Percentiles rank a stretch among this genome's conserved stretches.
phyloP scores from a whole-genome alignment of 225 moss, liverwort and hornwort genomes.

The Anthoceros angustus region DNA sequence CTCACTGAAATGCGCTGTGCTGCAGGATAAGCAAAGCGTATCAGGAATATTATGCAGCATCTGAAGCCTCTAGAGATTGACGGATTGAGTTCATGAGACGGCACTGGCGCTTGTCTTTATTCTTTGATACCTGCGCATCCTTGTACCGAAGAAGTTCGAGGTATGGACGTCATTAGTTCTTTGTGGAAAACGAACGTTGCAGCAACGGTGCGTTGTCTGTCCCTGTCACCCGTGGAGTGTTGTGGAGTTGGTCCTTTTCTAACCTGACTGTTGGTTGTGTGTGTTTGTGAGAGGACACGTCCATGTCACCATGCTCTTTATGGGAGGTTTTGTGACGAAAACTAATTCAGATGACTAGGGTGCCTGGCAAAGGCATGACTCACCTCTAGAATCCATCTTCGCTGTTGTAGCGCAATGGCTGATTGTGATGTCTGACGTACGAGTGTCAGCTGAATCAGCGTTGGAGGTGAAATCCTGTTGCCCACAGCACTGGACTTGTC shows the following conservation, averaged over 20 bases:
- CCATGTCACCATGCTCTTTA: too few species aligned
- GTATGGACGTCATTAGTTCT: too few species aligned
- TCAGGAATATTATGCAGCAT: slow-evolving; percentile 24
- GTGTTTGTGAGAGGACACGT: too few species aligned
- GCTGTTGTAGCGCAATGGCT: not conserved
- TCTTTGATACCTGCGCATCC: not conserved
- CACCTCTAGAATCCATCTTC: not conserved
- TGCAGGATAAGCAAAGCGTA: slow-evolving; percentile 32
- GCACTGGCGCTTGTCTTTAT: not conserved
- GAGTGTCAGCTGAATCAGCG: slow-evolving; percentile 2
- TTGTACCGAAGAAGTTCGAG: too few species aligned
- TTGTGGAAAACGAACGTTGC: too few species aligned
- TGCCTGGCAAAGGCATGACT: not conserved
- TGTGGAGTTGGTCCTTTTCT: too few species aligned
- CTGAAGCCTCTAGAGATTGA: slow-evolving; percentile 21
- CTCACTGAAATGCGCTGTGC: not conserved
- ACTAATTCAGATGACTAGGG: too few species aligned
- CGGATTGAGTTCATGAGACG: not conserved
- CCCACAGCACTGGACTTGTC: too few species aligned
- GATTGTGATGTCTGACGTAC: not conserved
- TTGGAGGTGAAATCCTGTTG: not conserved
- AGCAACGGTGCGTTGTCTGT: too few species aligned
- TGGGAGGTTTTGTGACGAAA: too few species aligned
- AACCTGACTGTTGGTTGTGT: too few species aligned
- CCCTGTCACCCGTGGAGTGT: too few species aligned